Conservation (phyloP, 2,329 filamentous ascomycete genomes). For the Chrysoporthe cubensis region DNA sequence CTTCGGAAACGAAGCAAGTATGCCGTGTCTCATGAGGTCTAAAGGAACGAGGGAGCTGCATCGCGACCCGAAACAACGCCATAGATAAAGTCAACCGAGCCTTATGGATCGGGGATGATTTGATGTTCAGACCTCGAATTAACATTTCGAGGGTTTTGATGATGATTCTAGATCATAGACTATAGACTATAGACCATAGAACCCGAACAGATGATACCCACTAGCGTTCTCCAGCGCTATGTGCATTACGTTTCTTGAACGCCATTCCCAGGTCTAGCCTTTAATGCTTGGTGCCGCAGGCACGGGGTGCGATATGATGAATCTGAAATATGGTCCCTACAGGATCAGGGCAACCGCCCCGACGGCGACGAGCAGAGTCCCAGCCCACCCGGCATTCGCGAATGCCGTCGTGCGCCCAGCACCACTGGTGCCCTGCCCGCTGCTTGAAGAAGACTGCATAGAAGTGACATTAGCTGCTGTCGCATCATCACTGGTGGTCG, state of each 20-base stretch:
- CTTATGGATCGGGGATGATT: background rate
- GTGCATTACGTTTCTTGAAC: background rate
- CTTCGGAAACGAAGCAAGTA: constrained; percentile 25
- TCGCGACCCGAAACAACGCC: background rate
- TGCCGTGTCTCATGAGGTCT: constrained; percentile 26
- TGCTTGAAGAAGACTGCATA: constrained; percentile 4
- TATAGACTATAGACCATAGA: background rate
- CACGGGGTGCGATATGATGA: background rate
- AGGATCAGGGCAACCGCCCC: constrained; percentile 9
- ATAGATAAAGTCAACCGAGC: background rate
- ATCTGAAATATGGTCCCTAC: background rate
- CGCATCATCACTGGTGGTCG: background rate
- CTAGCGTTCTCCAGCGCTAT: constrained; percentile 6
- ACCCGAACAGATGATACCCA: background rate
- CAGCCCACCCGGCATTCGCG: constrained; percentile 4
- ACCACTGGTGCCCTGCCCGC: background rate
- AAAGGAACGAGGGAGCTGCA: background rate
- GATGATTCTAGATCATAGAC: background rate
- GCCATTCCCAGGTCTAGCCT: constrained; percentile 8
- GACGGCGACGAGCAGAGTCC: constrained; percentile 10
- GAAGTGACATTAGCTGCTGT: background rate
- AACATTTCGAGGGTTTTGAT: background rate
- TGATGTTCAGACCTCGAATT: background rate
- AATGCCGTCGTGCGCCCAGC: background rate
- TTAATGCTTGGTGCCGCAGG: background rate